Base-by-base conservation (phyloP, 208 protist species). In the Trypanosoma avium region DNA sequence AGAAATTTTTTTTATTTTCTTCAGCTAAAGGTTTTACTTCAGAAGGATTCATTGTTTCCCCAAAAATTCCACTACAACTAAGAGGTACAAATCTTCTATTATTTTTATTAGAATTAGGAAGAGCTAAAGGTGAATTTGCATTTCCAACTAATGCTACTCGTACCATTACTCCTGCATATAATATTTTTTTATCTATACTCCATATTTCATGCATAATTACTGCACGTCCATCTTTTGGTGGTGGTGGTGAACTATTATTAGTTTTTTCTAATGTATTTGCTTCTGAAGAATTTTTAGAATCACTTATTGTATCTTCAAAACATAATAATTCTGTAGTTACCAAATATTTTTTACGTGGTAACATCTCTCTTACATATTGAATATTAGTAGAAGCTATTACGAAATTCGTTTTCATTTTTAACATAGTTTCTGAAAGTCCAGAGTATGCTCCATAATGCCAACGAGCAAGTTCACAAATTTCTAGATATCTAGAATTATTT, bases 401-500 rank as follows among this genome's bases (percentile, higher is more conserved):
- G 45, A 75, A 81, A 27, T 48, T 55, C 50, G 69, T 13, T 43
- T 53, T 64, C 13, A n/a, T 22, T 45, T 66, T 57, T 12, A 17
- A 10, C 30, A 71, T 55, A 1, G 24, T 21, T 2, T 9, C 3
- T 4, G 15, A 57, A 0, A 79, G 13, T 7, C 80, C 71, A 0
- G 65, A 43, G 40, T 81, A 78, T 2, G 56, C 52, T 3, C 69
- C 26, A 40, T 71, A 49, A 49, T 84, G 73, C 79, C 79, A 84
- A 36, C 83, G 76, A 22, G 60, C 80, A 46, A 81, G 79, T 68
- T 90, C 83, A 56, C 67, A 61, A 30, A 90, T 70, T 47, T 86
- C 83, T n/a, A 90, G 70, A 53, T 90, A 90, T 65, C 72, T 78
- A 48, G 79, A 35, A 70, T 90, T 86, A 71, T 90, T 90, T 26